Base-by-base conservation (phyloP, 2,329 filamentous ascomycete species). In the Waltergamsia citrina region DNA sequence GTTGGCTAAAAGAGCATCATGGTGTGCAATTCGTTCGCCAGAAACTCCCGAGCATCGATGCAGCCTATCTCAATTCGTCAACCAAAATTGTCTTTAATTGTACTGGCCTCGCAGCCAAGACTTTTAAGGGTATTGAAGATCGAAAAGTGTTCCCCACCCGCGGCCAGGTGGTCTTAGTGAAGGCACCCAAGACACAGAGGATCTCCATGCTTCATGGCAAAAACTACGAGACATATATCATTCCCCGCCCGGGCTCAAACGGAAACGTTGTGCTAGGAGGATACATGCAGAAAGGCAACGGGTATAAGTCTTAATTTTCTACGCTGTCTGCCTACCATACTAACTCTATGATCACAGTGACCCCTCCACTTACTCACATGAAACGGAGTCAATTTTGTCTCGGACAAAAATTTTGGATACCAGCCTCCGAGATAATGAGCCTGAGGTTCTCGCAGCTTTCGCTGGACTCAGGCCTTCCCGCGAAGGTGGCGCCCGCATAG, bases 401-500 rank as follows among this genome's bases (percentile, higher is more conserved):
- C 53, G 59, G 3, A 58, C 56, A 0, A 48, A 38, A 8, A 47
- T 38, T 3, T 46, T 63, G 4, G 51, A 54, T 9, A 37, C 44
- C 3, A 50, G 54, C 25, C 39, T 63, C n/a, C 9, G 36, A 43
- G 17, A 26, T 11, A 15, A 33, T 35, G 26, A 34, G 1, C 47
- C 45, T 0, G 50, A 60, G 31, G 34, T 62, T 4, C 43, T 63
- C 3, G 52, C 52, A 2, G 52, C 42, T 1, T 47, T 54, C 15
- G 43, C 55, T 0, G 55, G 57, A 4, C 43, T 56, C 7, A 41
- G 57, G 9, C 57, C 56, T 2, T 61, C 56, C 2, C 52, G 56
- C 2, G 47, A 56, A 30, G 66, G 67, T 10, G 56, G 61, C 23
- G 56, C 53, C 24, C 57, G 63, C 3, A 59, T 69, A 14, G 65